Evolutionary conservation across 2,329 filamentous ascomycete species (phyloP).

Genomic region (Rhynchosporium secalis): DNA sequence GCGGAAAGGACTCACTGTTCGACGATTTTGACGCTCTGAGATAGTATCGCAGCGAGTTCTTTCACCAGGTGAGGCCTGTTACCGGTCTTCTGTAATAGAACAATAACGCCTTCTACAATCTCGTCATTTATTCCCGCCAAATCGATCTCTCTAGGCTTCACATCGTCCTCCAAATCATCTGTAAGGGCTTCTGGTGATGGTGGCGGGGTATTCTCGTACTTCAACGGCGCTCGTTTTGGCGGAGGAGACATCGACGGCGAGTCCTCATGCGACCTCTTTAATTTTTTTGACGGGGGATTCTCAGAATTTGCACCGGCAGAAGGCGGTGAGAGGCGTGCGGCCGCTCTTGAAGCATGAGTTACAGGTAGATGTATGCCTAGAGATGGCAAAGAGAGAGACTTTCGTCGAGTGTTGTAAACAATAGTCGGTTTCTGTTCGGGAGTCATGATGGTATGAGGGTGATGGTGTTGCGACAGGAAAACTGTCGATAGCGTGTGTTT

Average conservation of each 20-base stretch:
- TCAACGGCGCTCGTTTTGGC: slow-evolving; percentile 43
- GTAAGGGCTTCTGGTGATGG: slow-evolving; percentile 63
- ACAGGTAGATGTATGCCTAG: slow-evolving; percentile 87
- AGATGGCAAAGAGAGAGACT: slow-evolving; percentile 89
- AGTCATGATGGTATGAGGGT: slow-evolving; percentile 21
- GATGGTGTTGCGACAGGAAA: slow-evolving; percentile 31
- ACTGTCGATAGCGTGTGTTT: slow-evolving; percentile 23
- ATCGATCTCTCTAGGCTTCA: slow-evolving; percentile 61
- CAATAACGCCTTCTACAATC: slow-evolving; percentile 87
- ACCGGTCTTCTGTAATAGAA: slow-evolving; percentile 83
- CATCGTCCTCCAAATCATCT: slow-evolving; percentile 45
- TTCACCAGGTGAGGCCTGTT: slow-evolving; percentile 95
- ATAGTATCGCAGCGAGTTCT: slow-evolving; percentile 80
- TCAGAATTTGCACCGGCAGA: slow-evolving; percentile 37
- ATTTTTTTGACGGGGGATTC: slow-evolving; percentile 60
- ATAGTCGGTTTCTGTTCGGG: slow-evolving; percentile 49
- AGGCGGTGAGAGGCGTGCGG: slow-evolving; percentile 43
- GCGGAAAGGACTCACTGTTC: slow-evolving; percentile 72
- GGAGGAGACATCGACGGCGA: slow-evolving; percentile 48
- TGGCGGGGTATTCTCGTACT: slow-evolving; percentile 74
- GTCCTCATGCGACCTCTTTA: slow-evolving; percentile 73
- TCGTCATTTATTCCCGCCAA: slow-evolving; percentile 88
- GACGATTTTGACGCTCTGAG: slow-evolving; percentile 75
- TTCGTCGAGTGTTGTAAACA: slow-evolving; percentile 96
- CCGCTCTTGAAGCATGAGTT: slow-evolving; percentile 59